Evolutionary conservation across 1,139 yeast genomes (phyloP).

Genomic region (Taiozyma sp.): DNA sequence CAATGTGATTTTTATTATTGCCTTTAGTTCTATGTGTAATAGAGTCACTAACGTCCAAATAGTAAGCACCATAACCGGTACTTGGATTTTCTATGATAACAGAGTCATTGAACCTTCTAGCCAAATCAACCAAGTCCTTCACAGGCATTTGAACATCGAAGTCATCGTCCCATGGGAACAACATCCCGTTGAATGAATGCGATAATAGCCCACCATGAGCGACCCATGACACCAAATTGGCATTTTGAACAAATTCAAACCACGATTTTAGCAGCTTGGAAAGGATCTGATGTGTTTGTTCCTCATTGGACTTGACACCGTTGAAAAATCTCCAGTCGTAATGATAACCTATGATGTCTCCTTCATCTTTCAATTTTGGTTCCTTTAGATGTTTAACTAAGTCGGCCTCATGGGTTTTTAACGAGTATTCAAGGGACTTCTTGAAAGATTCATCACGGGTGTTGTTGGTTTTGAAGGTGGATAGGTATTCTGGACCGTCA

Average conservation of each 20-base stretch:
- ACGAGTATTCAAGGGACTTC: conserved; percentile 10
- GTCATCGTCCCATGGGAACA: conserved; percentile 64
- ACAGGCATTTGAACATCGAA: conserved; percentile 60
- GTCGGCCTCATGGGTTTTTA: conserved; percentile 8
- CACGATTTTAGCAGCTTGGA: conserved; percentile 50
- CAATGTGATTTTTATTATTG: conserved; percentile 61
- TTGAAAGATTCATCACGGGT: conserved; percentile 6
- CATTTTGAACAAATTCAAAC: conserved; percentile 46
- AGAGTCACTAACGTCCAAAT: conserved; percentile 47
- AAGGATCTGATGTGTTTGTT: conserved; percentile 38
- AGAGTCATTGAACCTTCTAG: conserved; percentile 45
- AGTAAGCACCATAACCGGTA: conserved; percentile 58
- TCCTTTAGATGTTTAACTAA: conserved; percentile 42
- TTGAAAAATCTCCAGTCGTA: conserved; percentile 69
- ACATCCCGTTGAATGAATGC: conserved; percentile 58
- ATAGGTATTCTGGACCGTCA: conserved; percentile 12
- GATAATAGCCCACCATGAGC: conserved; percentile 59
- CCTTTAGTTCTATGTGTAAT: conserved; percentile 32
- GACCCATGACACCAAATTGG: conserved; percentile 45
- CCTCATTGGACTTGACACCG: conserved; percentile 34
- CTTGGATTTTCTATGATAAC: conserved; percentile 57
- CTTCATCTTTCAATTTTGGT: conserved; percentile 21
- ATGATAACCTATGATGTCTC: conserved; percentile 37
- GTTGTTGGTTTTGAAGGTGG: conserved; percentile 4
- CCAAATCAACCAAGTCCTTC: conserved; percentile 41